Evolutionary conservation across 1,284 basidiomycete species (phyloP), one percentile per base, ranked within the genome.

Genomic region (Meira miltonrushii): DNA sequence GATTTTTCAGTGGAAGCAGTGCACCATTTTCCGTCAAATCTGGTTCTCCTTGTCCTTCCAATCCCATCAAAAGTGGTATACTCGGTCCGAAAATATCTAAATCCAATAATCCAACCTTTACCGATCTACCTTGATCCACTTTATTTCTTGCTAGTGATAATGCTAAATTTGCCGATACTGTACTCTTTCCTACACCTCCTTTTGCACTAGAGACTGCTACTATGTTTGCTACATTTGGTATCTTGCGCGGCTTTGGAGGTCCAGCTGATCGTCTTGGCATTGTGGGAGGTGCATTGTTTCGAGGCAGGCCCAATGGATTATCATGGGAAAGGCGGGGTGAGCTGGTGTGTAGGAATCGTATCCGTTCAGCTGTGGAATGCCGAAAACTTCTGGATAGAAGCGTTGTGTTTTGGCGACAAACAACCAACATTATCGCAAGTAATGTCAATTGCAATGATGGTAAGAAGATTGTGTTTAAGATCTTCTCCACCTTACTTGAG

Each of bases 141-240:
- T n/a, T 21, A 25, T 25, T 21, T 23, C 21, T 48, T 19, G 17
- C 23, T 19, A 48, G 12, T 48, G 46, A 48, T 48, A 48, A 25
- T 19, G 46, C 46, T 25, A 48, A 48, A 25, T 48, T 48, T n/a
- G 25, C 46, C 25, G 93, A 89, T 39, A 97, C 82, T 0, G 93
- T 97, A 67, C 90, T 93, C 81, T 98, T 98, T 7, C 94, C 94
- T 1, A 97, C 94, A 1, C 94, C 94, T 4, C 94, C 95, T 76
- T 97, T 97, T 13, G 92, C 94, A 68, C 89, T 92, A 0, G 92
- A 89, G 0, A 98, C 92, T 3, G 86, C 88, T 8, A 98, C 78
- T 28, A 95, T 86, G 53, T 80, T 77, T 62, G 82, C 81, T 37
- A 84, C 83, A 28, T 83, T 75, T 10, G 80, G 80, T 49, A 84